Percentiles rank a stretch among this genome's conserved stretches.
These are phyloP conservation scores for Misopates orontium DNA, from an alignment of 257 asterid species.

Conservation along the genomic window DNA sequence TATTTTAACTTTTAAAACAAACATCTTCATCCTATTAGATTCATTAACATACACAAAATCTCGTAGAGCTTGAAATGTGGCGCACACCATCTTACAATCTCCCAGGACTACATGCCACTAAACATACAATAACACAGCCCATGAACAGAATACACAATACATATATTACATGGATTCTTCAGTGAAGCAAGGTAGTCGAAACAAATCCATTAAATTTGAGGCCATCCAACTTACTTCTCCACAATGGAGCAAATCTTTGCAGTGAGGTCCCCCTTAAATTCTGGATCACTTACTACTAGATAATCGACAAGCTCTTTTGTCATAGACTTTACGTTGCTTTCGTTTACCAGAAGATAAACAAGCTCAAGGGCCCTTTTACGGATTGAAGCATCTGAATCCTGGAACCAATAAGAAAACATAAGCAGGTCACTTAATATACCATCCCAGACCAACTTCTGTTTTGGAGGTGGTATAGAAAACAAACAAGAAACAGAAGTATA, in stretches of 20 bases:
- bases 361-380: slow-evolving; percentile 98
- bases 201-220: too few species aligned
- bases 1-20: too few species aligned
- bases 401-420: slow-evolving; percentile 32
- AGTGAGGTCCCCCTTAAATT: slow-evolving; percentile 89
- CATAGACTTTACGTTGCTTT: slow-evolving; percentile 83
- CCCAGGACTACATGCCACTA: slow-evolving; percentile 2
- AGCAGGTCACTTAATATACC: not conserved
- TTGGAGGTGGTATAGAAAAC: slow-evolving; percentile 12
- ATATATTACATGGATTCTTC: slow-evolving; percentile 5
- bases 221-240: slow-evolving; percentile 77
- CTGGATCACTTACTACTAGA: slow-evolving; percentile 86
- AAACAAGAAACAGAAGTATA: too few species aligned
- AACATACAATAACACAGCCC: too few species aligned
- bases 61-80: too few species aligned
- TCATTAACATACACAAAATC: too few species aligned
- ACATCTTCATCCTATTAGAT: too few species aligned
- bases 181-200: slow-evolving; percentile 12
- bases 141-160: not conserved
- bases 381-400: slow-evolving; percentile 99
- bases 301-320: slow-evolving; percentile 88
- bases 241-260: slow-evolving; percentile 93
- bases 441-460: slow-evolving; percentile 8
- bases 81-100: not conserved
- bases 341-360: slow-evolving; percentile 83